A percentile compares a stretch with the other conserved stretches of the same genome.
Conservation (phyloP, 1,139 yeast genomes). For the Blastobotrys persicus region DNA sequence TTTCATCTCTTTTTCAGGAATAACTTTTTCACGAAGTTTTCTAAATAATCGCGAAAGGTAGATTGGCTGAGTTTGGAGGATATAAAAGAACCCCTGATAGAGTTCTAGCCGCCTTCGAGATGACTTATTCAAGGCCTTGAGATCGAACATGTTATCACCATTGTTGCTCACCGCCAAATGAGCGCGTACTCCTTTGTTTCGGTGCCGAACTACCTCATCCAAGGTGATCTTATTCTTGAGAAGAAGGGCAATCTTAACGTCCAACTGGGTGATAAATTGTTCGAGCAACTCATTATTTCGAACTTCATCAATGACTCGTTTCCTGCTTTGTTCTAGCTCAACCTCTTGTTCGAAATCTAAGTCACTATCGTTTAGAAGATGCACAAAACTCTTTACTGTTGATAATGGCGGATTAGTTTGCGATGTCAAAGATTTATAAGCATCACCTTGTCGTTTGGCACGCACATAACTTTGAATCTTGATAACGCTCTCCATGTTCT, state of each 20-base stretch:
- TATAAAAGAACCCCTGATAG: conserved; percentile 75
- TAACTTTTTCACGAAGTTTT: conserved; percentile 28
- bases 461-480: conserved; percentile 73
- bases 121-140: conserved; percentile 42
- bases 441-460: conserved; percentile 64
- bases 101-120: conserved; percentile 49
- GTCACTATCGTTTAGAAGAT: conserved; percentile 71
- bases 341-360: conserved; percentile 74
- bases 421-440: conserved; percentile 68
- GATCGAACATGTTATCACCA: conserved; percentile 38
- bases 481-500: conserved; percentile 57
- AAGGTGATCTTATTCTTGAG: conserved; percentile 77
- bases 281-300: conserved; percentile 66
- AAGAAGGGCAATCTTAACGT: conserved; percentile 72
- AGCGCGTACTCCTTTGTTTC: conserved; percentile 40
- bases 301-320: conserved; percentile 61
- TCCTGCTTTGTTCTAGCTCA: conserved; percentile 64
- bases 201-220: conserved; percentile 66
- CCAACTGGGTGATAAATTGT: conserved; percentile 72
- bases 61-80: conserved; percentile 79
- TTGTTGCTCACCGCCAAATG: conserved; percentile 25
- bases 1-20: conserved; percentile 38
- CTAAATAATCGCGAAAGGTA: conserved; percentile 63
- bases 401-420: conserved; percentile 74
- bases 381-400: conserved; percentile 75